A percentile compares a stretch with the other conserved stretches of the same genome.
Conservation (phyloP, 208 protist genomes). For the Leishmania major region DNA sequence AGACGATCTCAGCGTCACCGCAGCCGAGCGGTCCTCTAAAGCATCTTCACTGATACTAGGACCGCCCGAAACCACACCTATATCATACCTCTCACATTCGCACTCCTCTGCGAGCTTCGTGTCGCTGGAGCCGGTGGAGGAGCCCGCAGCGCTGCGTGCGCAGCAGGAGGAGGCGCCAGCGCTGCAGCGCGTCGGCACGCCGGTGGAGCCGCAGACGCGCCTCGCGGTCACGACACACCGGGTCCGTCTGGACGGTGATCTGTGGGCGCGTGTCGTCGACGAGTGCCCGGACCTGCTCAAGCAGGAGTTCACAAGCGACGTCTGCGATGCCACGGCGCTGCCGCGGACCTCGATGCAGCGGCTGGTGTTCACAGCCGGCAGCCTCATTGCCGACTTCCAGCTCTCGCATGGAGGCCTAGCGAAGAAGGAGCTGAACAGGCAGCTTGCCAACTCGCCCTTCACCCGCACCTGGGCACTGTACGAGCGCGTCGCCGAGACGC, state of each 20-base stretch:
- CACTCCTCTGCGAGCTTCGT: not conserved
- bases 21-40: too few relatives aligned
- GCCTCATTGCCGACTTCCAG: slow-evolving; percentile 32
- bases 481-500: not conserved
- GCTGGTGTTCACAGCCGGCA: slow-evolving; percentile 24
- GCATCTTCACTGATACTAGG: too few relatives aligned
- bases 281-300: slow-evolving; percentile 27
- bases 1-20: too few relatives aligned
- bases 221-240: slow-evolving; percentile 35
- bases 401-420: slow-evolving; percentile 22
- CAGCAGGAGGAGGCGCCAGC: not conserved
- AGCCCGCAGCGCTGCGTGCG: not conserved
- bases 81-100: too few relatives aligned
- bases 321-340: slow-evolving; percentile 32
- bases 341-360: slow-evolving; percentile 7
- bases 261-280: slow-evolving; percentile 39
- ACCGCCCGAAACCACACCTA: too few relatives aligned
- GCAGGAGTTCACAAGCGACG: slow-evolving; percentile 44
- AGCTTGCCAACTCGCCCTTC: slow-evolving; percentile 20
- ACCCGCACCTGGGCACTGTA: slow-evolving; percentile 27
- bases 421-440: slow-evolving; percentile 23
- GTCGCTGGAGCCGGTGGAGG: not conserved
- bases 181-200: slow-evolving; percentile 4
- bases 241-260: slow-evolving; percentile 44
- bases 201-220: not conserved